phyloP scores from a whole-genome alignment of 2,329 filamentous ascomycete genomes.

The Penicillium capsulatum region DNA sequence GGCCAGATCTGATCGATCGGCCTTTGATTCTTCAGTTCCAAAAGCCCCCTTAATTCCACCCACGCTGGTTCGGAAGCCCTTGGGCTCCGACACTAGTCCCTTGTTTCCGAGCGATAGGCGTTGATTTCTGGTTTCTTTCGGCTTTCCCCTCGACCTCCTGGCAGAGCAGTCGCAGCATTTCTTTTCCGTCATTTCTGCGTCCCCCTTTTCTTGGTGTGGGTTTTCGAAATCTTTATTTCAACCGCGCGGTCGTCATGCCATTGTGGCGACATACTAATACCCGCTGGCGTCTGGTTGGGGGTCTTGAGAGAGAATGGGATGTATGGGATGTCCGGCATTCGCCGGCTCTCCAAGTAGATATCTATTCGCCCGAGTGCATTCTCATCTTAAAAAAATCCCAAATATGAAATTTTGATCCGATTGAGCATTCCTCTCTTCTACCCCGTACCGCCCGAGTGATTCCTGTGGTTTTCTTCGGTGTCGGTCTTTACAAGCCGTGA shows the following conservation, averaged over 20 bases:
- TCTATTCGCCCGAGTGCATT: too few species aligned
- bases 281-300: background rate
- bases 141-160: background rate
- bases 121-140: slow-evolving; percentile 2
- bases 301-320: background rate
- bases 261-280: slow-evolving; percentile 2
- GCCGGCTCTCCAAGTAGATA: background rate
- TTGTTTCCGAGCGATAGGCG: slow-evolving; percentile 36
- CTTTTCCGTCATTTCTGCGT: background rate
- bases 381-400: too few species aligned
- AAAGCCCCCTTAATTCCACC: slow-evolving; percentile 10
- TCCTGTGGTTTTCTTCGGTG: too few species aligned
- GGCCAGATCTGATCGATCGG: slow-evolving; percentile 73
- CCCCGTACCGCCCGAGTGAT: too few species aligned
- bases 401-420: too few species aligned
- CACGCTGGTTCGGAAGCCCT: slow-evolving; percentile 5
- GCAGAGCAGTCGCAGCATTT: slow-evolving; percentile 1
- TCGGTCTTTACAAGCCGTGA: too few species aligned
- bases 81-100: slow-evolving; percentile 8
- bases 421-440: too few species aligned
- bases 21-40: slow-evolving; percentile 3
- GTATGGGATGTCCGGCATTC: background rate
- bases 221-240: too few species aligned
- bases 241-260: too few species aligned
- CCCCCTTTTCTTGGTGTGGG: background rate